phyloP scores from a whole-genome alignment of 352 stramenopile species.

The Globisporangium rhizosaccharum region DNA sequence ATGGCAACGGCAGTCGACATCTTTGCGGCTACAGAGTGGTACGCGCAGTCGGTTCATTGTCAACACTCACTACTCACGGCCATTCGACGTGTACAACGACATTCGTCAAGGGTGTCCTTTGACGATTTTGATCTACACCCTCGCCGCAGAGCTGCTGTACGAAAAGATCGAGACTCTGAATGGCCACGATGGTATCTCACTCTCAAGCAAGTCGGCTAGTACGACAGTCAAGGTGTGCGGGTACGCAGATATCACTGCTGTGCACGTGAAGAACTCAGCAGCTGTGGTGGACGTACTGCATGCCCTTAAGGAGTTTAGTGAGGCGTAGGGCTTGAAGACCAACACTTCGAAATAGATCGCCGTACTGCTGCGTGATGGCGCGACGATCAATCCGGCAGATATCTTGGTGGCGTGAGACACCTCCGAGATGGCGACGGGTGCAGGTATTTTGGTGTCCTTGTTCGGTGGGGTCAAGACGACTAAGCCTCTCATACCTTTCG shows the following conservation, averaged over 20 bases:
- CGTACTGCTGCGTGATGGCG: background rate
- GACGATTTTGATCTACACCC: constrained; percentile 16
- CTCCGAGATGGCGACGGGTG: too few relatives aligned
- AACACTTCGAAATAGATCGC: background rate
- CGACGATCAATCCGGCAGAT: background rate
- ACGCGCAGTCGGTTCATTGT: constrained; percentile 9
- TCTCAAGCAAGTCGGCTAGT: background rate
- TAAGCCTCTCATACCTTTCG: too few relatives aligned
- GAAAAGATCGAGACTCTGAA: background rate
- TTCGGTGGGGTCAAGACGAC: too few relatives aligned
- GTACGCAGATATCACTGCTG: constrained; percentile 18
- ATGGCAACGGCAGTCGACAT: background rate
- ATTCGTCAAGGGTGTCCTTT: constrained; percentile 23
- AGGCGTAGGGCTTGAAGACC: background rate
- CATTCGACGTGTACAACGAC: background rate
- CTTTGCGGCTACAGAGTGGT: constrained; percentile 1
- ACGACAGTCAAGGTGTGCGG: constrained; percentile 3
- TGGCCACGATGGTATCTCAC: background rate
- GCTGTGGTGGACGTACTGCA: background rate
- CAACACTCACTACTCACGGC: constrained; percentile 7
- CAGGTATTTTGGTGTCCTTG: too few relatives aligned
- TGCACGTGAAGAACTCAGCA: constrained; percentile 1
- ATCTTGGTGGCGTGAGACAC: too few relatives aligned
- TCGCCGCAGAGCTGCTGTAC: constrained; percentile 16
- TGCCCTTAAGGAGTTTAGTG: background rate